These are phyloP conservation scores for Trichosporon sp. DNA, from an alignment of 1,284 basidiomycete species.

Conservation along the genomic window DNA sequence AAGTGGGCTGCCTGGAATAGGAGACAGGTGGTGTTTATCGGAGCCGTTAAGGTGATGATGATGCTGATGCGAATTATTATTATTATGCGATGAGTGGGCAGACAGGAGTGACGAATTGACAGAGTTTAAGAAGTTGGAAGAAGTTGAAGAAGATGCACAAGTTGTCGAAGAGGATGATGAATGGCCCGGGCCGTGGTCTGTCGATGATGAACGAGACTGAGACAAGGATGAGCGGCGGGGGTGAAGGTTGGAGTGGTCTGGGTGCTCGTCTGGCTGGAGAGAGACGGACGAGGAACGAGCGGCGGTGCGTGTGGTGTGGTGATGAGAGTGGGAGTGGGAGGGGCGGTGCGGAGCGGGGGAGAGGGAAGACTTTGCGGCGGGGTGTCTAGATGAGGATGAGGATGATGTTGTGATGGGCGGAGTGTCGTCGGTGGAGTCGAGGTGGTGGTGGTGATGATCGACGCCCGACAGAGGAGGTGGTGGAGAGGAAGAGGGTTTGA, in stretches of 20 bases:
- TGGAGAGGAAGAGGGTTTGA: background rate
- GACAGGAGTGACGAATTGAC: background rate
- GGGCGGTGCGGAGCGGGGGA: background rate
- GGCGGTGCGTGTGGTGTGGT: background rate
- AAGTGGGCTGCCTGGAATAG: background rate
- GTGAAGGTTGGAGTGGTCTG: background rate
- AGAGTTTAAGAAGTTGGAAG: background rate
- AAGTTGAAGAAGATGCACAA: background rate
- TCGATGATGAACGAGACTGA: background rate
- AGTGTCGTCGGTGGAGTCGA: background rate
- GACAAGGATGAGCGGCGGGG: background rate
- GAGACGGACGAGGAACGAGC: slow-evolving; percentile 1
- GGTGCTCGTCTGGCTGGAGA: background rate
- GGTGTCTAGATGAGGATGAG: no score
- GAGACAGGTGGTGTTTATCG: background rate
- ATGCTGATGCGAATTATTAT: no score
- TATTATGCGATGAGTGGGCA: background rate
- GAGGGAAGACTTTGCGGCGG: background rate
- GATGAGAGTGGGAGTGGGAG: background rate
- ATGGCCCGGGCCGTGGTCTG: no score
- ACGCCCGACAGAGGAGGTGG: background rate
- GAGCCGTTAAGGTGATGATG: background rate
- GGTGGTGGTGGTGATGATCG: no score
- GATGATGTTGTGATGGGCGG: no score
- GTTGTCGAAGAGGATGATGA: background rate